Conservation (phyloP, 192 early-diverging fungal species). For the Coemansia sp. region DNA sequence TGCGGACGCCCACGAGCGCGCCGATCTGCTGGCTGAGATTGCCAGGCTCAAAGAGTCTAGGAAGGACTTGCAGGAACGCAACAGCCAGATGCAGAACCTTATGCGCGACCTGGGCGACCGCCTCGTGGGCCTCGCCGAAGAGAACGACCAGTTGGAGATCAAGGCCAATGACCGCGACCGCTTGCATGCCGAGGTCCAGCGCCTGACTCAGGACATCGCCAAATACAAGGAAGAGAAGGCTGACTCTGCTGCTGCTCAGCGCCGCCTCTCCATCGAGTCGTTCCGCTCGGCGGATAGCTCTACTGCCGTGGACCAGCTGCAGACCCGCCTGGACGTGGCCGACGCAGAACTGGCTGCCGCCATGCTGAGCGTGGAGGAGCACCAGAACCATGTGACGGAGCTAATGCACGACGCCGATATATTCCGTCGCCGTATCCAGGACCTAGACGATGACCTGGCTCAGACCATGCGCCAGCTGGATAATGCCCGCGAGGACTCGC, state of each 20-base stretch:
- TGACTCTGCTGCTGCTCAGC: background rate
- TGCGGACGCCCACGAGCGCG: slow-evolving; percentile 13
- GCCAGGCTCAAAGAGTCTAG: slow-evolving; percentile 21
- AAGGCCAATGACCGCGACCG: slow-evolving; percentile 32
- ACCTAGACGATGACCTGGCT: slow-evolving; percentile 23
- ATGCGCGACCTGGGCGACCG: slow-evolving; percentile 47
- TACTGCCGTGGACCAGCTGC: slow-evolving; percentile 16
- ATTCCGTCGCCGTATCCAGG: slow-evolving; percentile 10
- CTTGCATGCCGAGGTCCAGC: slow-evolving; percentile 13
- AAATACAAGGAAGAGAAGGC: background rate
- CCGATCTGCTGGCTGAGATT: slow-evolving; percentile 10
- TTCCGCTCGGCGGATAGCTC: background rate
- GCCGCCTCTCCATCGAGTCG: slow-evolving; percentile 1
- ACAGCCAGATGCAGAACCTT: slow-evolving; percentile 46
- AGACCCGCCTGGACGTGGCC: slow-evolving; percentile 18
- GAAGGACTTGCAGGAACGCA: slow-evolving; percentile 44
- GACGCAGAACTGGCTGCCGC: slow-evolving; percentile 35
- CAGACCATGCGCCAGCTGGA: slow-evolving; percentile 29
- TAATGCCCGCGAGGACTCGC: slow-evolving; percentile 12
- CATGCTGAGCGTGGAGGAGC: slow-evolving; percentile 16
- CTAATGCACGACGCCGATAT: slow-evolving; percentile 12
- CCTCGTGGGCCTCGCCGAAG: slow-evolving; percentile 44
- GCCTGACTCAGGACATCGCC: slow-evolving; percentile 8
- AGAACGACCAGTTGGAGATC: slow-evolving; percentile 46
- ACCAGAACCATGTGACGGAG: slow-evolving; percentile 11